phyloP scores from a whole-genome alignment of 345 rosid species.

The Pugionium cornutum region DNA sequence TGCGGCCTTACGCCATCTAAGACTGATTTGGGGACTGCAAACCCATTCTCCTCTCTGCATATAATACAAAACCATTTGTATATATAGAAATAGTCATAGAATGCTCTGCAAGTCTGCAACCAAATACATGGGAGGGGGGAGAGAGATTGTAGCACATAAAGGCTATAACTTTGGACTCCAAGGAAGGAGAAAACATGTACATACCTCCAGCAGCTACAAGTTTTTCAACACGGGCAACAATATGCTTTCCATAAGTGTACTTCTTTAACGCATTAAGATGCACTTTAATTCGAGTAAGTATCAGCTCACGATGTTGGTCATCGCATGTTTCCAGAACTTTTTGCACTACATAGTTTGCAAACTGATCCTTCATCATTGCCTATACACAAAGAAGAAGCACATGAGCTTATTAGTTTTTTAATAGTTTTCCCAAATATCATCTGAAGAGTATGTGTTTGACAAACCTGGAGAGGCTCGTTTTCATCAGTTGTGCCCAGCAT shows the following conservation, averaged over 20 bases:
- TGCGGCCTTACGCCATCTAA: constrained; percentile 20
- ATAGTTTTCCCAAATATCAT: background rate
- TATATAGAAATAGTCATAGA: no score
- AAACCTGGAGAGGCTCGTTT: constrained; percentile 96
- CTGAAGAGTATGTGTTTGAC: constrained; percentile 10
- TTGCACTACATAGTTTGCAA: background rate
- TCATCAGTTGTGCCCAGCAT: constrained; percentile 94
- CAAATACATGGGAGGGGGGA: no score
- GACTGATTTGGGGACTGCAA: constrained; percentile 23
- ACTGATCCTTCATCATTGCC: no score
- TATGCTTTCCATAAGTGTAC: constrained; percentile 94
- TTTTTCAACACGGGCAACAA: constrained; percentile 94
- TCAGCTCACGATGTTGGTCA: constrained; percentile 81
- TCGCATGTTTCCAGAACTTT: constrained; percentile 62
- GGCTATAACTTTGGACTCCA: background rate
- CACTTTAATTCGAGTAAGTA: constrained; percentile 81
- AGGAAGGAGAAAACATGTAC: constrained; percentile 5
- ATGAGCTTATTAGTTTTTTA: background rate
- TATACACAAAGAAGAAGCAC: constrained; percentile 19
- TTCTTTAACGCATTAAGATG: constrained; percentile 88
- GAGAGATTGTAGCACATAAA: constrained; percentile 2
- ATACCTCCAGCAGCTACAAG: constrained; percentile 97
- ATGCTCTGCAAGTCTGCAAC: no score
- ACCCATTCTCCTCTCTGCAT: constrained; percentile 39
- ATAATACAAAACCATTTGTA: background rate